Evolutionary conservation across 1,139 yeast genomes (phyloP).

Genomic region (Groenewaldozyma sp.): DNA sequence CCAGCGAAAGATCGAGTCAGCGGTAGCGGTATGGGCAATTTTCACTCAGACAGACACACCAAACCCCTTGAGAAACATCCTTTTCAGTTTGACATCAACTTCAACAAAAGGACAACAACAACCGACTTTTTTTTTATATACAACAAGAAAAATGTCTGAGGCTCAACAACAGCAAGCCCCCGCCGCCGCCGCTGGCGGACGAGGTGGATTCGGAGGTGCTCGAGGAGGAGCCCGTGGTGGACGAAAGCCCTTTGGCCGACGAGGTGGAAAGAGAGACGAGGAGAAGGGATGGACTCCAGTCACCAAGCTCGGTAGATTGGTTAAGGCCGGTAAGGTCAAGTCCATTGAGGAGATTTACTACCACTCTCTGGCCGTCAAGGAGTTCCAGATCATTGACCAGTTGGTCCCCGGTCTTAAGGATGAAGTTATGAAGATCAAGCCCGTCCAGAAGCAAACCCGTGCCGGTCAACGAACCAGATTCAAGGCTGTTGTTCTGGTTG

Average conservation of each 20-base stretch:
- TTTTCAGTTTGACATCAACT: no score
- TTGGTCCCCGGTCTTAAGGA: conserved; percentile 94
- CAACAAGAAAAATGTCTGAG: conserved; percentile 7
- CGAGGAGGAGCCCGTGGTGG: conserved; percentile 62
- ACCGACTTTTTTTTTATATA: no score
- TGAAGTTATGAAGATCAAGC: conserved; percentile 99
- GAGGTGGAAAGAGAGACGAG: conserved; percentile 69
- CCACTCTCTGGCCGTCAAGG: conserved; percentile 99
- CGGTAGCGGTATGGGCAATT: no score
- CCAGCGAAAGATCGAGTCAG: no score
- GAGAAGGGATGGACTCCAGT: conserved; percentile 99
- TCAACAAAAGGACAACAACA: no score
- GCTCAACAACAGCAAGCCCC: conserved; percentile 14
- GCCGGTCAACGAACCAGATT: conserved; percentile 99
- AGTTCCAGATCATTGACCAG: conserved; percentile 96
- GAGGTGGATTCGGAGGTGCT: conserved; percentile 26
- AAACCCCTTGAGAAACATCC: no score
- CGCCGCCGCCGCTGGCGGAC: no score
- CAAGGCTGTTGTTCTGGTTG: conserved; percentile 99
- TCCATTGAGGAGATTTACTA: conserved; percentile 97
- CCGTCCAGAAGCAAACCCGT: conserved; percentile 99
- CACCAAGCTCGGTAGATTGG: conserved; percentile 99
- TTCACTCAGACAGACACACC: no score
- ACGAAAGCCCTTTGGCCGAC: conserved; percentile 35
- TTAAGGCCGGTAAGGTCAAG: conserved; percentile 96